Evolutionary conservation across 345 rosid genomes (phyloP).

Genomic region (Eucalyptus marginata): DNA sequence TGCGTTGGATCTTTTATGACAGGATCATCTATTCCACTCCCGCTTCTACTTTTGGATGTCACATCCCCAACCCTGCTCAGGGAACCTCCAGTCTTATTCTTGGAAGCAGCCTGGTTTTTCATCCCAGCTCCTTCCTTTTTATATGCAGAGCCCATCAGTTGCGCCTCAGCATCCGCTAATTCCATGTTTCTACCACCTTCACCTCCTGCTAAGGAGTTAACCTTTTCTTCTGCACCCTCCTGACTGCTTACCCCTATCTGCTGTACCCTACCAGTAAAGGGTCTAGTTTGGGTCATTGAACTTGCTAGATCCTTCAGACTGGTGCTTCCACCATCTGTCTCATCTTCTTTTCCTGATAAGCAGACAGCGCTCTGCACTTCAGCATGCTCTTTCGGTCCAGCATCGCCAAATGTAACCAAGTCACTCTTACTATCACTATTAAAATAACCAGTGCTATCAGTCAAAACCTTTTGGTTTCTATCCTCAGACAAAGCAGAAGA

Average conservation of each 20-base stretch:
- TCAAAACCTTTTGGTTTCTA: conserved; percentile 17
- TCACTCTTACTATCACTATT: conserved; percentile 24
- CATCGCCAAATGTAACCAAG: conserved; percentile 8
- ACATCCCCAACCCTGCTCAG: conserved; percentile 13
- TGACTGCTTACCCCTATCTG: conserved; percentile 15
- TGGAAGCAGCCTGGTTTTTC: conserved; percentile 12
- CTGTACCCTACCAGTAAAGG: conserved; percentile 12
- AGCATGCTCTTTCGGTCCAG: conserved; percentile 16
- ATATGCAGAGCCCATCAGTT: conserved; percentile 6
- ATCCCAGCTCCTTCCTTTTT: conserved; percentile 5
- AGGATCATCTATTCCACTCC: conserved; percentile 14
- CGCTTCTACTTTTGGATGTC: conserved; percentile 13
- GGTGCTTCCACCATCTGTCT: conserved; percentile 10
- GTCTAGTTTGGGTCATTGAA: conserved; percentile 1
- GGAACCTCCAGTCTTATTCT: conserved; percentile 4
- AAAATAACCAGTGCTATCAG: conserved; percentile 10
- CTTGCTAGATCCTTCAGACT: conserved; percentile 24
- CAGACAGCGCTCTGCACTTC: conserved; percentile 15
- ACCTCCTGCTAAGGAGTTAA: conserved; percentile 8
- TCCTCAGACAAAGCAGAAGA: conserved; percentile 2
- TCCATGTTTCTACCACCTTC: conserved; percentile 15
- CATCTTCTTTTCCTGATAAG: conserved; percentile 15
- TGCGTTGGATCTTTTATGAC: conserved; percentile 14
- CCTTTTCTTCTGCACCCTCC: conserved; percentile 23
- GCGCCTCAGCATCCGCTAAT: conserved; percentile 9